Evolutionary conservation across 2,329 filamentous ascomycete species (phyloP).

Genomic region (Arthroderma uncinatum): DNA sequence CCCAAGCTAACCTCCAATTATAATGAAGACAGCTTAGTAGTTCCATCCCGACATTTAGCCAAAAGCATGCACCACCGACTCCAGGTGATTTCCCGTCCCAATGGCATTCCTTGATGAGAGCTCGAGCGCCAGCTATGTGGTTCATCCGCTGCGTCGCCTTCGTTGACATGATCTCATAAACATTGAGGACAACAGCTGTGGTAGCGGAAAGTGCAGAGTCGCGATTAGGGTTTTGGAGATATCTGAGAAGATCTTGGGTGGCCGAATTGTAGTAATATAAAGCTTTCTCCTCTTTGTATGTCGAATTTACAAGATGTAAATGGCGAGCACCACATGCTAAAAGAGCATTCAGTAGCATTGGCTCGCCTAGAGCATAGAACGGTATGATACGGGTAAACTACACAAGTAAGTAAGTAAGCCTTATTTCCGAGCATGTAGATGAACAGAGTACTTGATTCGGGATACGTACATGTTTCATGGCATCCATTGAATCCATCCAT

Average conservation of each 20-base stretch:
- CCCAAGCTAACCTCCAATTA: constrained; percentile 78
- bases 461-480: constrained; percentile 55
- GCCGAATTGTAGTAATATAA: constrained; percentile 76
- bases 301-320: constrained; percentile 57
- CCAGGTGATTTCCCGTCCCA: constrained; percentile 74
- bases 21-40: constrained; percentile 78
- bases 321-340: constrained; percentile 81
- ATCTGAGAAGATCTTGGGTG: constrained; percentile 63
- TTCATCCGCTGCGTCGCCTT: constrained; percentile 70
- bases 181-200: constrained; percentile 76
- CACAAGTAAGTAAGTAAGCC: constrained; percentile 3
- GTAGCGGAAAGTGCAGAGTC: constrained; percentile 76
- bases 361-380: constrained; percentile 66
- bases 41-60: constrained; percentile 86
- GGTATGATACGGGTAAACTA: constrained; percentile 73
- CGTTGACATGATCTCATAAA: constrained; percentile 88
- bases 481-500: constrained; percentile 91
- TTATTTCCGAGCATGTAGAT: background rate
- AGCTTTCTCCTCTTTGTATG: constrained; percentile 65
- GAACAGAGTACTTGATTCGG: background rate
- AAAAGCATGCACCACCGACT: constrained; percentile 80
- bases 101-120: constrained; percentile 76
- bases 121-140: constrained; percentile 73
- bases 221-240: constrained; percentile 71
- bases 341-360: constrained; percentile 81